A percentile compares a stretch with the other conserved stretches of the same genome.
Conservation (phyloP, 352 stramenopile genomes). For the Globisporangium cystogenes region DNA sequence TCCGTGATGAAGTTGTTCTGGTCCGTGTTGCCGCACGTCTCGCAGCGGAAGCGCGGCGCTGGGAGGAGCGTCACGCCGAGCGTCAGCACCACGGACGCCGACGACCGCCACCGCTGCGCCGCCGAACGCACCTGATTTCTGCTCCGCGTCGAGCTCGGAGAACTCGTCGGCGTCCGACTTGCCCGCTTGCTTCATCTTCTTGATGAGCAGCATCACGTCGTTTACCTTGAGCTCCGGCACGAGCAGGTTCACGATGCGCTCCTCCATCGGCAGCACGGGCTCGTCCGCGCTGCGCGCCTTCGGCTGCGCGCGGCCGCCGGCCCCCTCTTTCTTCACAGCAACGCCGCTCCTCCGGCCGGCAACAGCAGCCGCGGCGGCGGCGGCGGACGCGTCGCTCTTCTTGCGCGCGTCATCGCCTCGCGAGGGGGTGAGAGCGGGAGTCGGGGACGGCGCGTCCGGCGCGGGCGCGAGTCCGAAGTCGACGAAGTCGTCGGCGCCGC, state of each 20-base stretch:
- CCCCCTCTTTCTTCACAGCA: slow-evolving; percentile 30
- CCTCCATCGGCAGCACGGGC: slow-evolving; percentile 74
- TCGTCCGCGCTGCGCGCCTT: slow-evolving; percentile 40
- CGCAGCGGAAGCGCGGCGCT: slow-evolving; percentile 79
- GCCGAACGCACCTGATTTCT: slow-evolving; percentile 59
- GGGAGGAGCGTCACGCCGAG: background rate
- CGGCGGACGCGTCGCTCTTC: slow-evolving; percentile 21
- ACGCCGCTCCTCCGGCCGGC: slow-evolving; percentile 12
- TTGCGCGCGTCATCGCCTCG: slow-evolving; percentile 22
- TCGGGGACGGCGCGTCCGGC: slow-evolving; percentile 9
- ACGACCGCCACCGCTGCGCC: background rate
- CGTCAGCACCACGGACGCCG: background rate
- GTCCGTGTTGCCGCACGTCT: slow-evolving; percentile 85
- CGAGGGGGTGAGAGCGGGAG: background rate
- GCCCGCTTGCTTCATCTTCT: slow-evolving; percentile 87
- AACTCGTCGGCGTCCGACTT: slow-evolving; percentile 89
- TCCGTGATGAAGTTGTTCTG: slow-evolving; percentile 90
- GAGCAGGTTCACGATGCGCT: slow-evolving; percentile 83
- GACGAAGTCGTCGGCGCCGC: slow-evolving; percentile 46
- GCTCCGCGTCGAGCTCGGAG: slow-evolving; percentile 77
- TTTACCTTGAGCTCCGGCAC: slow-evolving; percentile 83
- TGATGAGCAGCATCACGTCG: slow-evolving; percentile 85
- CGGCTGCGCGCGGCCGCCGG: slow-evolving; percentile 16
- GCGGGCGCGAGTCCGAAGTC: slow-evolving; percentile 36
- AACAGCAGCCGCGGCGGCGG: background rate